Evolutionary conservation across 805 yeast species (phyloP).

Genomic region (Ogataea methanolica): DNA sequence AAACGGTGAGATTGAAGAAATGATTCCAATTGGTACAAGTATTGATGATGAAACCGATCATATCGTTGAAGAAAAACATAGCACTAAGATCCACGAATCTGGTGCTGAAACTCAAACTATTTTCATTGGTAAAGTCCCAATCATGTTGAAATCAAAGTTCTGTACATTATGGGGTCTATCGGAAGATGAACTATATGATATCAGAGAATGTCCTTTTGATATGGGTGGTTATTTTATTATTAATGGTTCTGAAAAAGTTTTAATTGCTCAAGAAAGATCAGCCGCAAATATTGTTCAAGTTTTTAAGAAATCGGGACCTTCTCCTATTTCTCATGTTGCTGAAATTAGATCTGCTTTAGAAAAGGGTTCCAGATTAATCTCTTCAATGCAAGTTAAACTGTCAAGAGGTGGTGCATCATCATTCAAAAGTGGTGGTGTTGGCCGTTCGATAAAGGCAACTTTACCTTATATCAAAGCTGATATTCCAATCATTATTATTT

Average conservation of each 20-base stretch:
- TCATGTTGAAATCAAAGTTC: conserved; percentile 94
- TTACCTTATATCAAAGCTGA: conserved; percentile 95
- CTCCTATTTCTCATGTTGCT: conserved; percentile 93
- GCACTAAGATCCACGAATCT: conserved; percentile 27
- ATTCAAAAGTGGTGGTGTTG: conserved; percentile 46
- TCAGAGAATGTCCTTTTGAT: conserved; percentile 98
- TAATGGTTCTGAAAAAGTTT: conserved; percentile 96
- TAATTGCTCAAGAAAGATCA: conserved; percentile 97
- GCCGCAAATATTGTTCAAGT: conserved; percentile 99
- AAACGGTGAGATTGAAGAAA: conserved; percentile 24
- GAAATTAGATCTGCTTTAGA: conserved; percentile 96
- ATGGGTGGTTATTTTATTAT: conserved; percentile 99
- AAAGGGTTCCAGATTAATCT: conserved; percentile 92
- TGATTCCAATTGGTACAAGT: conserved; percentile 25
- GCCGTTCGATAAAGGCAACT: conserved; percentile 90
- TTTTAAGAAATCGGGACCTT: conserved; percentile 94
- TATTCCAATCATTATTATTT: conserved; percentile 93
- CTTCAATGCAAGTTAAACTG: conserved; percentile 90
- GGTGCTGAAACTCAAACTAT: conserved; percentile 40
- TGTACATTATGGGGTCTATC: conserved; percentile 87
- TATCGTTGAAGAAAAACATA: conserved; percentile 41
- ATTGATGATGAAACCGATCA: conserved; percentile 64
- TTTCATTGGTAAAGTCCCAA: conserved; percentile 94
- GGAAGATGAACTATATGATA: conserved; percentile 89
- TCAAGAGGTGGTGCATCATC: conserved; percentile 46